Conservation (phyloP, 139 green algal genomes). For the Micractinium conductrix region DNA sequence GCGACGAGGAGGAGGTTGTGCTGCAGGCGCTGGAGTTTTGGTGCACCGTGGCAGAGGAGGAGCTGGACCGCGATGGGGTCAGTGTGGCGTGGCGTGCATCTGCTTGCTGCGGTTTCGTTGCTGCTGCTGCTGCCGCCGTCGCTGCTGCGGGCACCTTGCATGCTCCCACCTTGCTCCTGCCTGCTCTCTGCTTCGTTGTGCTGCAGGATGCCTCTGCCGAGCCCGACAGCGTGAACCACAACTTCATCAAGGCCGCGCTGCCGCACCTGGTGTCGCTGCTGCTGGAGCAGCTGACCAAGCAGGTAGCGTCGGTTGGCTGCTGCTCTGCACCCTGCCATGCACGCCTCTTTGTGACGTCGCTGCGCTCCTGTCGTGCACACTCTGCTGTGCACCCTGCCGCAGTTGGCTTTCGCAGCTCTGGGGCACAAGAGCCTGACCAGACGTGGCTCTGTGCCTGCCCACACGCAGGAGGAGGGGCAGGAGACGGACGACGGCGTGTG, state of each 20-base stretch:
- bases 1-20: slow-evolving; percentile 92
- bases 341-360: too few relatives aligned
- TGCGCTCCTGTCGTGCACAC: too few relatives aligned
- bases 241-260: slow-evolving; percentile 88
- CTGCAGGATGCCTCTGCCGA: slow-evolving; percentile 52
- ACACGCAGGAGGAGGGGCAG: slow-evolving; percentile 93
- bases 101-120: background rate
- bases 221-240: slow-evolving; percentile 58
- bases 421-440: too few relatives aligned
- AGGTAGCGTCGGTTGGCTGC: too few relatives aligned
- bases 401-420: too few relatives aligned
- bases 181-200: background rate
- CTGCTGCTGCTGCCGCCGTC: background rate
- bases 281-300: slow-evolving; percentile 95
- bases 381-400: too few relatives aligned
- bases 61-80: slow-evolving; percentile 59
- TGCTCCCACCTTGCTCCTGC: background rate
- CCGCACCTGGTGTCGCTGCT: slow-evolving; percentile 90
- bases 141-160: background rate
- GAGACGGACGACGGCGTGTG: slow-evolving; percentile 91
- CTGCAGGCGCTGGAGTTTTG: slow-evolving; percentile 98
- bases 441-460: too few relatives aligned
- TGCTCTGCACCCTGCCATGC: too few relatives aligned
- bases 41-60: slow-evolving; percentile 86
- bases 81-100: background rate